Percentiles rank a stretch among this genome's conserved stretches.
Conservation (phyloP, 208 protist species). For the Crithidia fasciculata region DNA sequence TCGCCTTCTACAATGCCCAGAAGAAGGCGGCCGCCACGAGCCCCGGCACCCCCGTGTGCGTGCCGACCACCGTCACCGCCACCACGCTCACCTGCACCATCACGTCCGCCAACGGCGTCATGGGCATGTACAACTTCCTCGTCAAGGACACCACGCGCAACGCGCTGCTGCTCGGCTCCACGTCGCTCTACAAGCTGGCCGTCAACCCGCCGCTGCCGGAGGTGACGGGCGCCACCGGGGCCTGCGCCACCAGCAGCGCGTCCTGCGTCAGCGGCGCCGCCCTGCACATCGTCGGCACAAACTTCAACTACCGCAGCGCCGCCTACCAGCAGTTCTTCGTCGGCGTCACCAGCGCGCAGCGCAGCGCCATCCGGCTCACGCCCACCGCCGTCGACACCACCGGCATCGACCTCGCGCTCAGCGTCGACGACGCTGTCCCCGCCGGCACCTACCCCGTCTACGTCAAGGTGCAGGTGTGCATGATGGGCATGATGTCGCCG, state of each 20-base stretch:
- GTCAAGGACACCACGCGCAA: slow-evolving; percentile 28
- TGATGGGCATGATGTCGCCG: too few relatives aligned
- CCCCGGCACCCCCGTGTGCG: slow-evolving; percentile 19
- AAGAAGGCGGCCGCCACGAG: neutral
- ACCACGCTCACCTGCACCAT: slow-evolving; percentile 39
- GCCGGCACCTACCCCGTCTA: too few relatives aligned
- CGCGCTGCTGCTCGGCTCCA: slow-evolving; percentile 35
- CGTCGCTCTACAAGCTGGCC: slow-evolving; percentile 21
- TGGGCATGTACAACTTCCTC: slow-evolving; percentile 47
- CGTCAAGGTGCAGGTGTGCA: too few relatives aligned
- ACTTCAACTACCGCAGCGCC: slow-evolving; percentile 36
- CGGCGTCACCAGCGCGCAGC: slow-evolving; percentile 11
- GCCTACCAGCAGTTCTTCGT: slow-evolving; percentile 39
- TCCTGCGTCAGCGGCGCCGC: slow-evolving; percentile 31
- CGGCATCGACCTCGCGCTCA: too few relatives aligned
- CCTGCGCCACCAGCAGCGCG: slow-evolving; percentile 33
- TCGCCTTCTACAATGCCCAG: slow-evolving; percentile 44
- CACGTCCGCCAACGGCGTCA: slow-evolving; percentile 16
- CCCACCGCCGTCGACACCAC: too few relatives aligned
- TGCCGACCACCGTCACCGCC: slow-evolving; percentile 6
- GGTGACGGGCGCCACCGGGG: slow-evolving; percentile 30
- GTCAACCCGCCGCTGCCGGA: slow-evolving; percentile 38
- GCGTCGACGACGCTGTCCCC: too few relatives aligned
- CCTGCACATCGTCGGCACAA: slow-evolving; percentile 30
- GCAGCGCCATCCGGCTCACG: too few relatives aligned